Evolutionary conservation across 306 rosid genomes (phyloP).

Genomic region (Quercus dentata): DNA sequence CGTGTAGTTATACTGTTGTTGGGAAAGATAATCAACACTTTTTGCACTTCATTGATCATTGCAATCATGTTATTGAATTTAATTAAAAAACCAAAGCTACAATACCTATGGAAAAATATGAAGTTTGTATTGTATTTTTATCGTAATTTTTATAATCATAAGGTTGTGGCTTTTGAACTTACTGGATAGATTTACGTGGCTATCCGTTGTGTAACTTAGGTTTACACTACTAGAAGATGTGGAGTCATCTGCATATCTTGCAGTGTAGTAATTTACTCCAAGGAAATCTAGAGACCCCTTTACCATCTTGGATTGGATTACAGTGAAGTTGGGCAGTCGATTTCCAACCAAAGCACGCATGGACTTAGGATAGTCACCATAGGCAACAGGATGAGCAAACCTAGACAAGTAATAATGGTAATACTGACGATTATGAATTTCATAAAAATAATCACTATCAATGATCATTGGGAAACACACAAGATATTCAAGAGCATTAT

Average conservation of each 20-base stretch:
- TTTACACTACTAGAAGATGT: not conserved
- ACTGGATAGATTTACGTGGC: conserved; percentile 28
- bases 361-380: conserved; percentile 18
- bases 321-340: conserved; percentile 25
- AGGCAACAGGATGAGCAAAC: conserved; percentile 16
- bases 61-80: too few relatives aligned
- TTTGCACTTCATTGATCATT: too few relatives aligned
- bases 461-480: too few relatives aligned
- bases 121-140: too few relatives aligned
- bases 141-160: not conserved
- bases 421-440: not conserved
- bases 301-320: conserved; percentile 1
- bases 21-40: too few relatives aligned
- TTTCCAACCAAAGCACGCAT: conserved; percentile 12
- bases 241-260: conserved; percentile 16
- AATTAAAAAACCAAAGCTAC: too few relatives aligned
- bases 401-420: not conserved
- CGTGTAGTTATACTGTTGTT: too few relatives aligned
- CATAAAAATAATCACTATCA: not conserved
- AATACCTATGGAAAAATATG: too few relatives aligned
- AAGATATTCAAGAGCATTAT: too few relatives aligned
- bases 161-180: conserved; percentile 9
- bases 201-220: conserved; percentile 28
- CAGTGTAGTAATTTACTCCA: conserved; percentile 28
- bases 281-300: conserved; percentile 29